A percentile compares a stretch with the other conserved stretches of the same genome.
Evolutionary conservation across 1,284 basidiomycete species (phyloP).

Genomic region (Puccinia polysora): DNA sequence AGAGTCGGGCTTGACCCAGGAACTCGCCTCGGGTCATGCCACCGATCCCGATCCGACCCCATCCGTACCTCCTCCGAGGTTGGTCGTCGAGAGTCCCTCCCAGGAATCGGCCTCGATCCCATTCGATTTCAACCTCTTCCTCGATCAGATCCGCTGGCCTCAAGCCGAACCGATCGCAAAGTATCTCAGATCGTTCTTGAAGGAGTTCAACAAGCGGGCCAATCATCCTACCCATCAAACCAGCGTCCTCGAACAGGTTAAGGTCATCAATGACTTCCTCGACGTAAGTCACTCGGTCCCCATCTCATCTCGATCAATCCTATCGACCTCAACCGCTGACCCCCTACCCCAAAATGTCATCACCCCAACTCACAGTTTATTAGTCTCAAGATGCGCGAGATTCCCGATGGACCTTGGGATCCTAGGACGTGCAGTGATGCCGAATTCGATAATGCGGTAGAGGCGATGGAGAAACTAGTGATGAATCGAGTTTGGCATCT

Average conservation of each 20-base stretch:
- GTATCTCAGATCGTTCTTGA: slow-evolving; percentile 66
- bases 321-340: no score
- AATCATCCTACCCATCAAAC: slow-evolving; percentile 73
- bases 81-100: slow-evolving; percentile 3
- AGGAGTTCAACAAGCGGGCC: slow-evolving; percentile 78
- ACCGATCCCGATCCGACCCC: slow-evolving; percentile 42
- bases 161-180: slow-evolving; percentile 74
- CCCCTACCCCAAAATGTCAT: neutral
- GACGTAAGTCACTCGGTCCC: slow-evolving; percentile 59
- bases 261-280: slow-evolving; percentile 86
- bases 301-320: slow-evolving; percentile 42
- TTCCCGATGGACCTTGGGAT: slow-evolving; percentile 48
- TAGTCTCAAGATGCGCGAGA: slow-evolving; percentile 72
- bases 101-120: slow-evolving; percentile 27
- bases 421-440: slow-evolving; percentile 57
- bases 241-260: slow-evolving; percentile 82
- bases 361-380: slow-evolving; percentile 66
- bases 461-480: slow-evolving; percentile 98
- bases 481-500: slow-evolving; percentile 89
- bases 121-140: slow-evolving; percentile 80
- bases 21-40: slow-evolving; percentile 45
- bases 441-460: slow-evolving; percentile 94
- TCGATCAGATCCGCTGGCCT: slow-evolving; percentile 82
- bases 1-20: slow-evolving; percentile 41
- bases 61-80: slow-evolving; percentile 9